These are phyloP conservation scores for Anthracocystis panici-leucophaei DNA, from an alignment of 1,284 basidiomycete genomes.

Conservation along the genomic window DNA sequence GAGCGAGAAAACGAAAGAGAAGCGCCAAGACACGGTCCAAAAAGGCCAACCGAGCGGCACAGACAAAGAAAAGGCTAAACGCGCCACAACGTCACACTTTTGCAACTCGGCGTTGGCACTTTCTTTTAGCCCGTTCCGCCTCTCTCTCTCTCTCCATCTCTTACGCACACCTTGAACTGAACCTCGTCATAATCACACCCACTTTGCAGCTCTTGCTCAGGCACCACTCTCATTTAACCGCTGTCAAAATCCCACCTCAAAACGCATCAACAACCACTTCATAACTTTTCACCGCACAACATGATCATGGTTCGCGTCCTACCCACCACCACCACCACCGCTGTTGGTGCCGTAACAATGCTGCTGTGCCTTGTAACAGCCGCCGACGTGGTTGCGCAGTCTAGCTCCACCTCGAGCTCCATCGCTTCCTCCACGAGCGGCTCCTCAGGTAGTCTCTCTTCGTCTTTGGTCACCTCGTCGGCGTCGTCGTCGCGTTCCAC, in stretches of 20 bases:
- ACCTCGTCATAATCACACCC: too few relatives aligned
- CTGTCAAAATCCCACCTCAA: too few relatives aligned
- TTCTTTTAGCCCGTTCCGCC: too few relatives aligned
- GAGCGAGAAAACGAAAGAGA: too few relatives aligned
- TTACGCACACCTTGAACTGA: too few relatives aligned
- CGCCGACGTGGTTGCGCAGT: constrained; percentile 3
- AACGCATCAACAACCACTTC: not conserved
- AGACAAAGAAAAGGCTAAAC: too few relatives aligned
- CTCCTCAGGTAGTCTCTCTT: not conserved
- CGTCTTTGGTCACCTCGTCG: constrained; percentile 9
- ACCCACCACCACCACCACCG: not conserved
- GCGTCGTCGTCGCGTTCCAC: constrained; percentile 16
- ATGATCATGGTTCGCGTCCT: constrained; percentile 6
- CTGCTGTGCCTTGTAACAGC: constrained; percentile 14
- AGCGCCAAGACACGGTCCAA: too few relatives aligned
- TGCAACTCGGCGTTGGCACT: too few relatives aligned
- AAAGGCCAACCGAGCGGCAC: too few relatives aligned
- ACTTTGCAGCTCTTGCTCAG: too few relatives aligned
- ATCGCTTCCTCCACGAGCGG: constrained; percentile 6
- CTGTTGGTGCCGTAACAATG: constrained; percentile 2
- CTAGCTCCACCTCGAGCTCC: constrained; percentile 1
- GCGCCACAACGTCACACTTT: too few relatives aligned
- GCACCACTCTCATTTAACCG: not conserved
- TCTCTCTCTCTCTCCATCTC: too few relatives aligned
- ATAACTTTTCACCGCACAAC: not conserved